phyloP scores from a whole-genome alignment of 768 basidiomycete genomes.

The Rhizopogon salebrosus region DNA sequence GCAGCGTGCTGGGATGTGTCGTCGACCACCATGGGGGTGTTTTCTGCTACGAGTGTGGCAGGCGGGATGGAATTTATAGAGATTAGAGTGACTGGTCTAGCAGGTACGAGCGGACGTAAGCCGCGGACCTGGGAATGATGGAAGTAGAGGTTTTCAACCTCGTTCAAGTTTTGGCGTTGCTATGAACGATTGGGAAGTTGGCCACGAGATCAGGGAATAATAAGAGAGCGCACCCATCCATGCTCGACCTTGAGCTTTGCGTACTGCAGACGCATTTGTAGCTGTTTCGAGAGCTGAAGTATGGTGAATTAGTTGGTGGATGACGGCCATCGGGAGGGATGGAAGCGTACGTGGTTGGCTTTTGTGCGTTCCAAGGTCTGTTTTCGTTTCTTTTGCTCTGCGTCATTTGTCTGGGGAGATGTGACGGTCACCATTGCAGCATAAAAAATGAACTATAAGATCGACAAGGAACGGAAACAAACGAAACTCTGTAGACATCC shows the following conservation, averaged over 20 bases:
- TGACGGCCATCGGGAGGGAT: not conserved
- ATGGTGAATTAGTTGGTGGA: not conserved
- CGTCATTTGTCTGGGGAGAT: constrained; percentile 21
- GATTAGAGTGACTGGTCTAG: constrained; percentile 13
- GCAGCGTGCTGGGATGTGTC: not conserved
- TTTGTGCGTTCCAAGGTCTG: constrained; percentile 51
- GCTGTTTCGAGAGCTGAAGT: constrained; percentile 59
- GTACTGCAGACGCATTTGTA: constrained; percentile 72
- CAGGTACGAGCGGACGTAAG: constrained; percentile 11
- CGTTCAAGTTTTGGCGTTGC: constrained; percentile 76
- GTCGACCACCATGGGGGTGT: constrained; percentile 6
- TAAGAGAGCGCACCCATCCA: constrained; percentile 57
- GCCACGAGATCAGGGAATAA: not conserved
- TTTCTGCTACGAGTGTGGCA: not conserved
- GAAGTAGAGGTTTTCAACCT: constrained; percentile 81
- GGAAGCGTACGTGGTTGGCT: constrained; percentile 47
- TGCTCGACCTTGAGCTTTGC: constrained; percentile 76
- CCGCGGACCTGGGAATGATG: constrained; percentile 56
- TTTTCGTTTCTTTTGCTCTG: constrained; percentile 37
- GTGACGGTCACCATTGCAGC: constrained; percentile 12
- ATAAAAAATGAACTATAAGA: not conserved
- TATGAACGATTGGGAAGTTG: constrained; percentile 16
- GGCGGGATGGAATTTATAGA: not conserved
- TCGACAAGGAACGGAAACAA: no score
- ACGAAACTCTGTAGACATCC: no score